Evolutionary conservation across 495 filamentous ascomycete species (phyloP), one percentile per base, ranked within the genome.

Genomic region (Hypoxylon rickii): DNA sequence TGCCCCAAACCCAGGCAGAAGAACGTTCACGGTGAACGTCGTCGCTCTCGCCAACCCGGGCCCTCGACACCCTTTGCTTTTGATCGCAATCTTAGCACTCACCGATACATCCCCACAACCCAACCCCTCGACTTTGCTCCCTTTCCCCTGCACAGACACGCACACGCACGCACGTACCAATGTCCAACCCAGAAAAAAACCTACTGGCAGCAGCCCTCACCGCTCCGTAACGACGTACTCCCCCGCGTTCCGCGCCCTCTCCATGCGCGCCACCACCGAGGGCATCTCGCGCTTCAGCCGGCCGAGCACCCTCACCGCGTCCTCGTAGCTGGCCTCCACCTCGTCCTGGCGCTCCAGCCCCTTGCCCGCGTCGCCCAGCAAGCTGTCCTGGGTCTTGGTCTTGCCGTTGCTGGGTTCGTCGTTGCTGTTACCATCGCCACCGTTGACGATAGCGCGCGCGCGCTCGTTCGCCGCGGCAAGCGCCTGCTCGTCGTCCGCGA

Each of bases 191-290:
- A n/a, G n/a, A n/a, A n/a, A n/a, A n/a, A n/a, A n/a, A n/a, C n/a
- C n/a, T n/a, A n/a, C n/a, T n/a, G n/a, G 20, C 20, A 31, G 1
- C 10, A 3, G 5, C 7, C 32, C 12, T 64, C 66, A 75, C 65
- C 70, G 70, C 54, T 68, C 70, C 18, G 68, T 70, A 40, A 71
- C 61, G 2, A 77, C 76, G 68, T 81, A 82, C 55, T 84, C 84
- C 37, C 84, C 89, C 44, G 87, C 90, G 40, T 79, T 79, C 55
- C 78, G 76, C 44, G 88, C 89, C 73, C 89, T 79, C 76, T 94
- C 89, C 73, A 89, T 84, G 72, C 82, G 86, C 39, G 88, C 90
- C 51, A 91, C 81, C 32, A 85, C 85, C 44, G 84, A 83, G 33
- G 86, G 83, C 74, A 92, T 76, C 26, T 84, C 84, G 55, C 64